These are phyloP conservation scores for Prunella vulgaris DNA, from an alignment of 257 asterid genomes.

Conservation along the genomic window DNA sequence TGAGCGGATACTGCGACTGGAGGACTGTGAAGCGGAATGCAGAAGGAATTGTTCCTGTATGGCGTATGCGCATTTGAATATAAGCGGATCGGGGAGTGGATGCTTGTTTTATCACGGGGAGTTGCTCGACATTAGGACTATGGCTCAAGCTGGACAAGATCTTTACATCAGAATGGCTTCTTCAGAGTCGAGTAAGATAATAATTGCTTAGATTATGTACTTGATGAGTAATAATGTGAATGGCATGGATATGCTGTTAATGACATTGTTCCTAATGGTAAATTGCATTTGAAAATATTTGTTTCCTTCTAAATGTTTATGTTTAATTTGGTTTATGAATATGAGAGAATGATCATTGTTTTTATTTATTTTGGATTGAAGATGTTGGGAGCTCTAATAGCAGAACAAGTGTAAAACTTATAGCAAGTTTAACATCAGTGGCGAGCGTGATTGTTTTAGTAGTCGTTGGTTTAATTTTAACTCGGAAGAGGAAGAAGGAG, in stretches of 20 bases:
- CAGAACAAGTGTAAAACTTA: neutral
- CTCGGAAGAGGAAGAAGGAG: neutral
- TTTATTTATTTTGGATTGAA: neutral
- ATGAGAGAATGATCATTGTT: neutral
- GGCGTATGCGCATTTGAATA: constrained; percentile 26
- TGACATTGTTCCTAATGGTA: neutral
- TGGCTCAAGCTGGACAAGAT: constrained; percentile 15
- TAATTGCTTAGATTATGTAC: neutral
- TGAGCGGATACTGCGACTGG: constrained; percentile 18
- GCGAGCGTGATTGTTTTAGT: neutral
- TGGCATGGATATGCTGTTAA: neutral
- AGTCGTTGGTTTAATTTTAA: too few relatives aligned
- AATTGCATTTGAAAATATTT: neutral
- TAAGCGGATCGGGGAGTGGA: constrained; percentile 24
- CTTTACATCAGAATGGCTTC: constrained; percentile 35
- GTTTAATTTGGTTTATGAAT: neutral
- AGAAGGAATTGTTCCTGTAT: constrained; percentile 32
- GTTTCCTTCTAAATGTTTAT: neutral
- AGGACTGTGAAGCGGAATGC: constrained; percentile 34
- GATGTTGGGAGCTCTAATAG: neutral
- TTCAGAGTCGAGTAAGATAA: neutral
- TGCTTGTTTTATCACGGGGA: constrained; percentile 42
- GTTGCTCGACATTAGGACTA: constrained; percentile 34
- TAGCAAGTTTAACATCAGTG: neutral
- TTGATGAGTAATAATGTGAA: too few relatives aligned